Base-by-base conservation (phyloP, 371 early-diverging fungal genomes). In the Basidiobolus meristosporus region DNA sequence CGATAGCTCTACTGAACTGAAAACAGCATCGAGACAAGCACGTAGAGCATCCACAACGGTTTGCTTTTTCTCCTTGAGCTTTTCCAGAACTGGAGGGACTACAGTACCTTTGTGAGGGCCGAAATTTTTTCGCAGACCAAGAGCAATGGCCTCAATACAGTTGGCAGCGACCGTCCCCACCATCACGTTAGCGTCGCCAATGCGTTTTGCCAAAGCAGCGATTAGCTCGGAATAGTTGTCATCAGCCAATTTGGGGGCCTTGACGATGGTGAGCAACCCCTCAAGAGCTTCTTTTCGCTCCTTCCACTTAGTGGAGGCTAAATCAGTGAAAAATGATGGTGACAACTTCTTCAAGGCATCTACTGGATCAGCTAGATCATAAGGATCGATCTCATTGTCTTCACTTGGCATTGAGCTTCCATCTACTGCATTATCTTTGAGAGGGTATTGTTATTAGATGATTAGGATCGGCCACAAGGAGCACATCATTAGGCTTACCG, bases 271-370 rank as follows among this genome's bases (percentile, higher is more conserved):
- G 4, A 79, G 40, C 19, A 97, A 52, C 7, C 56, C 68, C 36
- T 89, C 88, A 30, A 95, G 52, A 0, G 78, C 87, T 42, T 92
- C 95, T 52, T 87, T 86, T 51, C 96, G 68, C 50, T 93, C 93
- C 51, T 90, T 76, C 98, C 98, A 97, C 46, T 92, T 93, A 34
- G 78, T 64, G 2, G 92, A 85, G 26, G 26, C 26, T 26, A 26
- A 26, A 3, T 26, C 26, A 3, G 26, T 5, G 26, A 26, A 26
- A 26, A 26, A 26, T 3, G 26, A 26, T 26, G 26, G 26, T 3
- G 26, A 26, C 31, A 98, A 57, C 62, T 90, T 87, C 23, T 63
- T 68, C 6, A 81, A 68, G 20, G 96, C 74, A 44, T 90, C 82
- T 3, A 95, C 81, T 1, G 97, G 85, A 41, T 96, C 96, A 2